Percentiles rank a stretch among this genome's conserved stretches.
Evolutionary conservation across 805 yeast genomes (phyloP).

Genomic region (Candida nanaspora): DNA sequence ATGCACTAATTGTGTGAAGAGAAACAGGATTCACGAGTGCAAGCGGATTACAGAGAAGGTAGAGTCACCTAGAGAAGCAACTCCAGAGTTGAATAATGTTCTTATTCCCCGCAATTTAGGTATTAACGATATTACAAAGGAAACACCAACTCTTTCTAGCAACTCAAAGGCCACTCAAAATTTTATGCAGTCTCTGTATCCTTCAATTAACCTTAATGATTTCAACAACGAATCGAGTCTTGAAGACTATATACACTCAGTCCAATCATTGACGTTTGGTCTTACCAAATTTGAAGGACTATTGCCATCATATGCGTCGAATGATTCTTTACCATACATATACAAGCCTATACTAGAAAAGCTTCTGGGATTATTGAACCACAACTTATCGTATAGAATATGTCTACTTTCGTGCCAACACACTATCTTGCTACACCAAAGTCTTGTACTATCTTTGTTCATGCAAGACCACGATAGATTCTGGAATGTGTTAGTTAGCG

Average conservation of each 20-base stretch:
- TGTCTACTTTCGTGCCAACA: slow-evolving; percentile 16
- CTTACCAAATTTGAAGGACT: slow-evolving; percentile 13
- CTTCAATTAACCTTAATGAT: neutral
- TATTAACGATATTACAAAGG: neutral
- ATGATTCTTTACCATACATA: slow-evolving; percentile 6
- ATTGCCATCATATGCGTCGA: slow-evolving; percentile 4
- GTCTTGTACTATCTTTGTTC: slow-evolving; percentile 14
- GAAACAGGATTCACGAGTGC: slow-evolving; percentile 5
- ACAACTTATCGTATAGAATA: slow-evolving; percentile 8
- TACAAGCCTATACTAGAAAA: slow-evolving; percentile 4
- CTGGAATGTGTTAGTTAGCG: slow-evolving; percentile 9
- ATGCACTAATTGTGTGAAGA: slow-evolving; percentile 13
- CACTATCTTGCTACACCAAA: slow-evolving; percentile 18
- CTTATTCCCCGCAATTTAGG: neutral
- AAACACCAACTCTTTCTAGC: slow-evolving; percentile 1
- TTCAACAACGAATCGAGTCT: slow-evolving; percentile 8
- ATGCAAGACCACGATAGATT: slow-evolving; percentile 16
- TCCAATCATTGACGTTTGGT: slow-evolving; percentile 17
- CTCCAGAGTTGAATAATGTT: neutral
- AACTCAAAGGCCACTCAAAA: neutral
- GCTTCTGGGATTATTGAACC: slow-evolving; percentile 6
- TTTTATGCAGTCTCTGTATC: neutral
- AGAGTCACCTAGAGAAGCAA: neutral
- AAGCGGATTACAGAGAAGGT: neutral
- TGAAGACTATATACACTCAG: slow-evolving; percentile 14